A percentile compares a stretch with the other conserved stretches of the same genome.
phyloP scores from a whole-genome alignment of 257 asterid genomes.

The Haberlea rhodopensis region DNA sequence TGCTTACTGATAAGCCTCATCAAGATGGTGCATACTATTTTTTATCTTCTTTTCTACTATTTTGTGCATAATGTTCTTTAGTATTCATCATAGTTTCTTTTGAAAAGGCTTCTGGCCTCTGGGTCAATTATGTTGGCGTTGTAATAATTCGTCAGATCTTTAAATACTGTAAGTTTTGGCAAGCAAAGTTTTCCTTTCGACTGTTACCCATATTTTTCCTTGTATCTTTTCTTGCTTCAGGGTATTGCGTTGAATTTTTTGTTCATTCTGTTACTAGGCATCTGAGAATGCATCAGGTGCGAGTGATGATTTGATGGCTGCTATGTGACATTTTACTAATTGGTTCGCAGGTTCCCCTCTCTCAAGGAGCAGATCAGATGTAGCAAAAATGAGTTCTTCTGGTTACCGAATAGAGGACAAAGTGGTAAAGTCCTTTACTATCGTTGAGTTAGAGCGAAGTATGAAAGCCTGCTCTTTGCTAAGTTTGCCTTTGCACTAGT shows the following conservation, averaged over 20 bases:
- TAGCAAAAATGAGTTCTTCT: constrained; percentile 48
- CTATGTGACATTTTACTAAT: constrained; percentile 25
- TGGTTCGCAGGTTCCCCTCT: constrained; percentile 60
- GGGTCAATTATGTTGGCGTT: constrained; percentile 17
- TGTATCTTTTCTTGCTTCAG: constrained; percentile 4
- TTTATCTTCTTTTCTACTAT: not conserved
- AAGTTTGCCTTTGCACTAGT: constrained; percentile 22
- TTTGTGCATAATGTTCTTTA: not conserved
- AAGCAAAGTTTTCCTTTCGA: constrained; percentile 1
- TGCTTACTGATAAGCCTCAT: constrained; percentile 78
- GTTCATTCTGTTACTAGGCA: not conserved
- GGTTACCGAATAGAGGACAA: constrained; percentile 56
- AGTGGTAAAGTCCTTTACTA: constrained; percentile 39
- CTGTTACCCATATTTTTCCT: not conserved
- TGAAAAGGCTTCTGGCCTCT: constrained; percentile 12
- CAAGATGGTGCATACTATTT: constrained; percentile 41
- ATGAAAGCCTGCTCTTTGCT: not conserved
- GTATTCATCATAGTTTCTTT: not conserved
- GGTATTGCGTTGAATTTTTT: constrained; percentile 7
- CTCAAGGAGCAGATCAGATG: constrained; percentile 71
- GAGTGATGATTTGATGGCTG: constrained; percentile 4
- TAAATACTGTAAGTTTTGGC: constrained; percentile 9
- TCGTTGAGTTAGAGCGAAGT: constrained; percentile 25
- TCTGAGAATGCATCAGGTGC: not conserved
- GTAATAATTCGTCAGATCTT: constrained; percentile 9